Base-by-base conservation (phyloP, 345 rosid species). In the Citrus maxima region DNA sequence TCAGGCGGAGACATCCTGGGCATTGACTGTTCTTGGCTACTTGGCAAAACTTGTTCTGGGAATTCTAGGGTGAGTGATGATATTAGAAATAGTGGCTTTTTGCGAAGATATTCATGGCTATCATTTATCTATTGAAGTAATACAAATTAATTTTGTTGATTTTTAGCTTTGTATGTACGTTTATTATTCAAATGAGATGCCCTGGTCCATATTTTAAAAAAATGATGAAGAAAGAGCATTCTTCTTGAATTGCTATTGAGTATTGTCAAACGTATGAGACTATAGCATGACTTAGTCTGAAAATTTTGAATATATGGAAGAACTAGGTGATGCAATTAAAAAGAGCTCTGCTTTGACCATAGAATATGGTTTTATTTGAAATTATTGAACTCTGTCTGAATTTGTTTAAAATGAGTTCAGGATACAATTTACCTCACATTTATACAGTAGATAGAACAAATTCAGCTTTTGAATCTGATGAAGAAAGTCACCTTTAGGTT, bases 1-100 rank as follows among this genome's bases (percentile, higher is more conserved):
- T 77, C 90, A 97, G 99, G 99, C 98, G 12, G 98, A 94, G 88
- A 94, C 99, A 72, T 74, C 97, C 28, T 97, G 98, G 99, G 99
- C 98, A 54, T 75, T 94, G 84, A 97, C 98, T 75, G 93, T 97
- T 63, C 97, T 97, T 72, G 99, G 97, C 21, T 97, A 93, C 85
- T 84, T 97, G 89, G 97, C 94, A 68, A 94, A 97, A 86, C 88
- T 97, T 63, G 88, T 97, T 51, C 80, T 94, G 82, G 98, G 99
- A 80, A 70, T 90, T 74, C 28, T 97, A 72, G 98, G 99, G 99
- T 97, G 85, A 86, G 93, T 82, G 72, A 80, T 74, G 58, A 59
- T 8, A 16, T 74, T 59, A 65, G 81, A 22, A 27, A 68, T 78
- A 61, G 49, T 69, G 14, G 64, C 69, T 70, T 27, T 40, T 49